Base-by-base conservation (phyloP, 2,329 filamentous ascomycete genomes). In the Fusarium clavum region DNA sequence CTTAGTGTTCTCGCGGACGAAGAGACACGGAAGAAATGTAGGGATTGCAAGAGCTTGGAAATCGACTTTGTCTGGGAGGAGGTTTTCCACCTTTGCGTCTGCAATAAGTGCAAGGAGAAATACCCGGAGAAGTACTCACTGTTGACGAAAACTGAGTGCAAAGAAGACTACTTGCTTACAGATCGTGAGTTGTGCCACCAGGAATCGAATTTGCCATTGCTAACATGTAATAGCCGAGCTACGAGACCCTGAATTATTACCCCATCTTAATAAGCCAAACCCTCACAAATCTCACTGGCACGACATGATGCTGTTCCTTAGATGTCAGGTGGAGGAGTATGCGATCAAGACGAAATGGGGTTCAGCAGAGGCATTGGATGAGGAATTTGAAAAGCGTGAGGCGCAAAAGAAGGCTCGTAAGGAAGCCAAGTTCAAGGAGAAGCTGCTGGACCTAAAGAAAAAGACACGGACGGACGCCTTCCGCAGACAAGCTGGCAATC, bases 51-150 rank as follows among this genome's bases (percentile, higher is more conserved):
- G 1, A 92, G 87, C 56, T 76, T 94, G 49, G 96, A 98, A 82
- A 94, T 99, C 67, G 96, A 99, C 81, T 98, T 91, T 85, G 92
- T 96, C 59, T 98, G 94, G 94, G 91, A 94, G 54, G 94, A 97
- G 72, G 86, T 93, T 5, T 94, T 98, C 71, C 83, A 85, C 25
- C 88, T 91, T 66, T 85, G 87, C 54, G 88, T 99, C 14, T 99
- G 96, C 82, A 86, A 88, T 67, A 82, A 83, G 16, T 99, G 96
- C 85, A 98, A 98, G 81, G 94, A 98, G 55, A 93, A 93, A 74
- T 84, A 85, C 25, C 94, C 95, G 0, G 95, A 98, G 67, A 97
- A 95, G 79, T 99, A 99, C 82, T 97, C 92, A 69, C 85, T 99
- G 13, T 83, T 99, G 67, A 99, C 96, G 2, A 99, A 99, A 85